phyloP scores from a whole-genome alignment of 2,329 filamentous ascomycete genomes.

The Fusarium setosum region DNA sequence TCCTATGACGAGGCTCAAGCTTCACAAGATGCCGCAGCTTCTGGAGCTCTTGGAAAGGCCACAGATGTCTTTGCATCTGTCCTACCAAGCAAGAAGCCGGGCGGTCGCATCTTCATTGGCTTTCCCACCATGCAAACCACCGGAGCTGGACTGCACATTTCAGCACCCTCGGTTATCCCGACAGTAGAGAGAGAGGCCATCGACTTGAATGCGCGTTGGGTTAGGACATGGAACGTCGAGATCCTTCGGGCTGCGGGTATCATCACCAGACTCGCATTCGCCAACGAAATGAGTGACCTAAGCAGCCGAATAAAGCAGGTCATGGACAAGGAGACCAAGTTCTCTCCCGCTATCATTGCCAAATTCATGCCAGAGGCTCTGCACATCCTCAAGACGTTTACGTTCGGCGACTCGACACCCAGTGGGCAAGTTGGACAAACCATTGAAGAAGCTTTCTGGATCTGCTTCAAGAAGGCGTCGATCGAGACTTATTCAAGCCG shows the following conservation, averaged over 20 bases:
- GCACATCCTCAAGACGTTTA: constrained; percentile 88
- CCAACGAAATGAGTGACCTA: constrained; percentile 85
- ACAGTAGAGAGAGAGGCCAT: constrained; percentile 98
- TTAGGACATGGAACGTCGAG: constrained; percentile 95
- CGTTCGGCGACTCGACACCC: constrained; percentile 90
- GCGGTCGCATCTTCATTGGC: constrained; percentile 93
- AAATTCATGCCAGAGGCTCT: constrained; percentile 81
- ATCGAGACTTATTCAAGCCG: constrained; percentile 91
- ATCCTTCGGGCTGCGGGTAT: constrained; percentile 93
- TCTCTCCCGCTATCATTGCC: constrained; percentile 72
- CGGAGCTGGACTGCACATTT: constrained; percentile 92
- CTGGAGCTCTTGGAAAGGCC: constrained; percentile 63
- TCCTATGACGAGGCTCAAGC: constrained; percentile 85
- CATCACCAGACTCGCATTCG: constrained; percentile 87
- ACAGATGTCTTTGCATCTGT: constrained; percentile 91
- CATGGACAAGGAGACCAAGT: constrained; percentile 59
- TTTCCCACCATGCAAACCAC: constrained; percentile 98
- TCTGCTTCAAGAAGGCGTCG: constrained; percentile 81
- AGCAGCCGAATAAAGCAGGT: constrained; percentile 67
- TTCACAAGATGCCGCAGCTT: constrained; percentile 63
- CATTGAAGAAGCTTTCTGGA: constrained; percentile 97
- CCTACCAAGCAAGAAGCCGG: constrained; percentile 82
- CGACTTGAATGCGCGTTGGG: constrained; percentile 94
- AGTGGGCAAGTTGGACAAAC: constrained; percentile 84
- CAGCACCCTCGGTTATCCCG: constrained; percentile 94